Percentiles rank a stretch among this genome's conserved stretches.
phyloP scores from a whole-genome alignment of 176 grass and related monocot genomes.

The Aechmea fasciata region DNA sequence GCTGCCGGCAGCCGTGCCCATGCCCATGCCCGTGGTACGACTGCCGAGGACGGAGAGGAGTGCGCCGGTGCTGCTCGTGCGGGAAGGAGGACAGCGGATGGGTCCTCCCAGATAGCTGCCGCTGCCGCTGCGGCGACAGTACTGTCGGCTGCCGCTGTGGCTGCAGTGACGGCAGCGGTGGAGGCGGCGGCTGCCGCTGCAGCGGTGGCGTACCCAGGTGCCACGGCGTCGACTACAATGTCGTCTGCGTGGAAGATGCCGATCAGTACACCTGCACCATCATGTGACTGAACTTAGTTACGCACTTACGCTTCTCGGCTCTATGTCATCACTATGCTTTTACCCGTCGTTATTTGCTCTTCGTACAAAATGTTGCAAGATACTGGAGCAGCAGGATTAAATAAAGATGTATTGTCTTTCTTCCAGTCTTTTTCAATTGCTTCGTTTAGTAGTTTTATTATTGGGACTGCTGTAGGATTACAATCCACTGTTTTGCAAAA shows the following conservation, averaged over 20 bases:
- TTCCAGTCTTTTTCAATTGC: too few relatives aligned
- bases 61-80: slow-evolving; percentile 17
- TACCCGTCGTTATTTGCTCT: too few relatives aligned
- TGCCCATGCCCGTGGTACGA: not conserved
- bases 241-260: not conserved
- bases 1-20: not conserved
- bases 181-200: not conserved
- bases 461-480: too few relatives aligned
- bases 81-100: not conserved
- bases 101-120: not conserved
- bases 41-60: too few relatives aligned
- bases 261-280: not conserved
- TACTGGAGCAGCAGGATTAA: too few relatives aligned
- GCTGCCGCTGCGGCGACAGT: not conserved
- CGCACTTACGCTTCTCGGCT: too few relatives aligned
- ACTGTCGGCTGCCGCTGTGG: not conserved
- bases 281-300: not conserved
- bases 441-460: too few relatives aligned
- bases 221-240: not conserved
- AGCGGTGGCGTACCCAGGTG: not conserved
- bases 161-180: not conserved
- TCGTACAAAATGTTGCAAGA: too few relatives aligned
- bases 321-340: too few relatives aligned
- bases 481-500: too few relatives aligned
- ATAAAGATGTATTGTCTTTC: too few relatives aligned